These are phyloP conservation scores for Phaseolus coccineus DNA, from an alignment of 331 rosid species.

Conservation along the genomic window DNA sequence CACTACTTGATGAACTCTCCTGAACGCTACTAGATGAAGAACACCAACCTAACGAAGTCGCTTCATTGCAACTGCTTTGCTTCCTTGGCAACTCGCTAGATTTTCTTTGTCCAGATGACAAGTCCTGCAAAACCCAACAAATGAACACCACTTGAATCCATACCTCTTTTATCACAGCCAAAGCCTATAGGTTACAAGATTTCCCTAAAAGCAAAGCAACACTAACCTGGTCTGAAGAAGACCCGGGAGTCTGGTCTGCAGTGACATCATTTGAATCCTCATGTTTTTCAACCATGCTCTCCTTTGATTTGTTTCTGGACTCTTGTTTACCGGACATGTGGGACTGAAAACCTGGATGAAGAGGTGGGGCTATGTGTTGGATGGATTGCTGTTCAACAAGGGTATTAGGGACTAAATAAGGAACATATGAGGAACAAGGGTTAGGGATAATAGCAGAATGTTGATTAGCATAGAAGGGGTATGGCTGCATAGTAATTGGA, in stretches of 20 bases:
- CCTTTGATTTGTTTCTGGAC: slow-evolving; percentile 59
- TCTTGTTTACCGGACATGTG: slow-evolving; percentile 59
- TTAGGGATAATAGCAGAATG: slow-evolving; percentile 74
- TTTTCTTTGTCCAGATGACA: slow-evolving; percentile 57
- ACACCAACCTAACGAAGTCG: slow-evolving; percentile 72
- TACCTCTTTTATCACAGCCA: slow-evolving; percentile 13
- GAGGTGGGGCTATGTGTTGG: slow-evolving; percentile 56
- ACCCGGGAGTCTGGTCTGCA: slow-evolving; percentile 79
- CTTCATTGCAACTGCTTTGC: slow-evolving; percentile 58
- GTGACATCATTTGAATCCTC: slow-evolving; percentile 68
- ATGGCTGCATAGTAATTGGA: slow-evolving; percentile 79
- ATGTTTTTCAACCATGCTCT: slow-evolving; percentile 61
- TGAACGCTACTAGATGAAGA: slow-evolving; percentile 70
- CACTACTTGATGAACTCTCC: slow-evolving; percentile 76
- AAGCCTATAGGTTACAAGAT: slow-evolving; percentile 12
- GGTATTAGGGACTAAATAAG: slow-evolving; percentile 67
- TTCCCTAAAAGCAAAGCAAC: slow-evolving; percentile 19
- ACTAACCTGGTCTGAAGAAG: slow-evolving; percentile 75
- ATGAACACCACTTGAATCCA: slow-evolving; percentile 20
- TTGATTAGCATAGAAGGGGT: slow-evolving; percentile 73
- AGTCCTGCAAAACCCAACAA: slow-evolving; percentile 60
- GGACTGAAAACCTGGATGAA: slow-evolving; percentile 64
- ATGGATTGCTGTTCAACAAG: slow-evolving; percentile 71
- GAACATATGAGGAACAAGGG: slow-evolving; percentile 75
- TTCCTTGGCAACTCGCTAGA: slow-evolving; percentile 52